Percentiles rank a stretch among this genome's conserved stretches.
Conservation (phyloP, 805 yeast genomes). For the Barnettozyma pratensis region DNA sequence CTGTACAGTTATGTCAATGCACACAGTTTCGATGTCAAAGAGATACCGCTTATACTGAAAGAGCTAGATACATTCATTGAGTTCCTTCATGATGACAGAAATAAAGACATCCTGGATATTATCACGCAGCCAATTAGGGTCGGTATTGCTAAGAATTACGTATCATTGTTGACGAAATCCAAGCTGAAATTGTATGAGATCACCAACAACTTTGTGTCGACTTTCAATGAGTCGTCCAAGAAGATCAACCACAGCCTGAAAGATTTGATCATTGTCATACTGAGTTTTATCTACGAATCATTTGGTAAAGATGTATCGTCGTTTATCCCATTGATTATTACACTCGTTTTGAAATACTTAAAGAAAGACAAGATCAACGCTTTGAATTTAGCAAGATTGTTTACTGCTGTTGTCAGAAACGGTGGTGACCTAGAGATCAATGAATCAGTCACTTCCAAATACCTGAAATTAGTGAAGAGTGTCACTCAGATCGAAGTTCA, state of each 20-base stretch:
- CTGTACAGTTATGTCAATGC: constrained; percentile 10
- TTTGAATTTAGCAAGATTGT: constrained; percentile 18
- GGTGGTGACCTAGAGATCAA: constrained; percentile 19
- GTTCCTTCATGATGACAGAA: constrained; percentile 19
- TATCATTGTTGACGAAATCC: constrained; percentile 14
- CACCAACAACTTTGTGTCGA: constrained; percentile 25
- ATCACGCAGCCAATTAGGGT: constrained; percentile 16
- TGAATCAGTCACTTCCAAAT: constrained; percentile 15
- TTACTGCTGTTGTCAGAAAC: constrained; percentile 18
- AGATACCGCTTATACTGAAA: constrained; percentile 2
- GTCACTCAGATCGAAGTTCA: constrained; percentile 12
- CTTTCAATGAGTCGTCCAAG: constrained; percentile 18
- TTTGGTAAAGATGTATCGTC: constrained; percentile 31
- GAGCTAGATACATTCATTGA: constrained; percentile 17
- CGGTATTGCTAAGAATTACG: constrained; percentile 21
- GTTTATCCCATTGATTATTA: constrained; percentile 28
- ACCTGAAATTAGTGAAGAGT: constrained; percentile 19
- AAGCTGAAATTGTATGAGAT: constrained; percentile 25
- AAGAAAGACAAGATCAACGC: constrained; percentile 26
- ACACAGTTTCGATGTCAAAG: background rate
- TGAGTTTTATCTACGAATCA: constrained; percentile 27
- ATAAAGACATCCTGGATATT: constrained; percentile 9
- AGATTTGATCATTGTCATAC: constrained; percentile 24
- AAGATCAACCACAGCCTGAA: constrained; percentile 25
- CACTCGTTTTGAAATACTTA: constrained; percentile 27